phyloP scores from a whole-genome alignment of 2,329 filamentous ascomycete genomes.

The Trichoderma sp. region DNA sequence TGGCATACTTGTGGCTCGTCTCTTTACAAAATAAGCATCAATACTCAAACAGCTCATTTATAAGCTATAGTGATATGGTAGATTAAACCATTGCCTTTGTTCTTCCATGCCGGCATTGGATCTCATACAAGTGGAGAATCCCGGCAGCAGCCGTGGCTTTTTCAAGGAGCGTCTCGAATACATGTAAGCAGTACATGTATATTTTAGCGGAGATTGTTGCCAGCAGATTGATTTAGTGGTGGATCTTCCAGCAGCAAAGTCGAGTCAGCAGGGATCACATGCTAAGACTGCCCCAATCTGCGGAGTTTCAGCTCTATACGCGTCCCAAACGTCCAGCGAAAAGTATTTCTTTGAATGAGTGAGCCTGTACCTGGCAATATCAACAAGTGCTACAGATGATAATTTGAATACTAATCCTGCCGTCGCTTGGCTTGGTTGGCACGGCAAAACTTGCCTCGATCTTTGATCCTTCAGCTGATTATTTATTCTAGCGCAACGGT shows the following conservation, averaged over 20 bases:
- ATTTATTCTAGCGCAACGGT: not conserved
- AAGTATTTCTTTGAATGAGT: not conserved
- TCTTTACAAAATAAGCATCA: not conserved
- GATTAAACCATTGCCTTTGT: not conserved
- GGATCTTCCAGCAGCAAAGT: not conserved
- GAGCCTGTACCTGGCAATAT: not conserved
- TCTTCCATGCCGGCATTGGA: not conserved
- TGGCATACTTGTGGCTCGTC: not conserved
- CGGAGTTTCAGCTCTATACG: not conserved
- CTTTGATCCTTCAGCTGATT: not conserved
- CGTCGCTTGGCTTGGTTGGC: not conserved
- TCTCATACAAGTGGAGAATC: not conserved
- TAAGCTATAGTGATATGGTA: not conserved
- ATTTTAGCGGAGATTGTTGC: slow-evolving; percentile 10
- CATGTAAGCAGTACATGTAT: too few species aligned
- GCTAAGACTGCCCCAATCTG: not conserved
- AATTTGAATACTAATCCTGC: not conserved
- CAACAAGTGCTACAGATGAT: not conserved
- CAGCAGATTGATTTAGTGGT: not conserved
- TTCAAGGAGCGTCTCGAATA: not conserved
- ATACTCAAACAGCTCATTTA: not conserved
- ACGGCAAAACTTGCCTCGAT: not conserved
- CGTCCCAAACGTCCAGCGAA: not conserved
- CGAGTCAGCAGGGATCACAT: not conserved
- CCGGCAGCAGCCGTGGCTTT: not conserved